Evolutionary conservation across 1,284 basidiomycete genomes (phyloP), one percentile per base, ranked within the genome.

Genomic region (Uromyces viciae-fabae): DNA sequence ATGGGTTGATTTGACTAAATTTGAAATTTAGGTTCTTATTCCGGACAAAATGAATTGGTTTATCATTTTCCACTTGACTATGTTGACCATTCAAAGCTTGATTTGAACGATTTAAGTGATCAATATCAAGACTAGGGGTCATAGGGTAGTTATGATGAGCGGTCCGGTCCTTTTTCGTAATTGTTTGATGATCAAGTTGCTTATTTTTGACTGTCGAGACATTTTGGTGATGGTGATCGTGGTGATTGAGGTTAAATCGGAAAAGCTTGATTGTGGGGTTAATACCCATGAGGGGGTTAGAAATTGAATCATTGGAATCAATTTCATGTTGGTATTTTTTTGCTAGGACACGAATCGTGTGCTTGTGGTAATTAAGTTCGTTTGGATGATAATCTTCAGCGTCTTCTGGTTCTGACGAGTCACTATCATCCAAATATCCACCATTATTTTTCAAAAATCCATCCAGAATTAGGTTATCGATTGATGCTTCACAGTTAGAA

Each of bases 391-490:
- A 31, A 31, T 66, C 62, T 38, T 66, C 17, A 17, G 25, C 19
- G 62, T 66, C 62, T 11, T 42, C 62, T 36, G 43, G 62, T 5
- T 42, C 62, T 40, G 62, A 66, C 15, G 62, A 66, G 40, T 25
- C 62, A 42, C 62, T 66, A n/a, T 66, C 62, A n/a, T 66, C 62
- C 62, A 66, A 66, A 42, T 66, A 66, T 66, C 62, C 62, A n/a
- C 62, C 62, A n/a, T 40, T 66, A n/a, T 66, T 66, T 66, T 66
- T 66, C 19, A 66, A 42, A 31, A 66, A 66, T 0, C 36, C 14
- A 40, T 40, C 62, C 62, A 66, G 15, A n/a, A 66, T 15, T 9
- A 58, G 33, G 22, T 58, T 58, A 58, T 58, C 56, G 25, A 14
- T 40, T n/a, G 5, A 19, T 66, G 38, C 25, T n/a, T 40, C 28